Evolutionary conservation across 1,284 basidiomycete species (phyloP).

Genomic region (Rhodotorula mucilaginosa): DNA sequence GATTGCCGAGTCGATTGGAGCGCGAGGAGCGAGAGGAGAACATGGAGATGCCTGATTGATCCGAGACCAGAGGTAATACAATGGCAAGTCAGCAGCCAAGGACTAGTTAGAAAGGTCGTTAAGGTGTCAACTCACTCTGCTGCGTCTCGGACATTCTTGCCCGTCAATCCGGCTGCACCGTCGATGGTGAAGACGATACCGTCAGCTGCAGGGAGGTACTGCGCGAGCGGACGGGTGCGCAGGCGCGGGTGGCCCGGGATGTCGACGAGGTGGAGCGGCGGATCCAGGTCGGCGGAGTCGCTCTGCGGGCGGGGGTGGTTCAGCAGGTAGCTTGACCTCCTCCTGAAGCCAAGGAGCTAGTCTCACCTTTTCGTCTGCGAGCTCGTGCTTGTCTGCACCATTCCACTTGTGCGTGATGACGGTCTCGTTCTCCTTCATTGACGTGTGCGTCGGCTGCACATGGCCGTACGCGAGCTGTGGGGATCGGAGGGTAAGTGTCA

Average conservation of each 20-base stretch:
- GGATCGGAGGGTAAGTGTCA: too few relatives aligned
- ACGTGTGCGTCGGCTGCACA: conserved; percentile 38
- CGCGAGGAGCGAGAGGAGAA: conserved; percentile 41
- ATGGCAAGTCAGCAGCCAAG: too few relatives aligned
- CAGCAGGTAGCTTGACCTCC: not conserved
- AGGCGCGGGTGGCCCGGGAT: conserved; percentile 43
- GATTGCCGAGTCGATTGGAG: conserved; percentile 16
- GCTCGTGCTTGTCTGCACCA: not conserved
- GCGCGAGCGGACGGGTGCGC: conserved; percentile 42
- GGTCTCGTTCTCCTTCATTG: conserved; percentile 42
- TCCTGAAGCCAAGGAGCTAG: not conserved
- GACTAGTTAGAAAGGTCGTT: too few relatives aligned
- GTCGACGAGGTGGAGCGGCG: conserved; percentile 40
- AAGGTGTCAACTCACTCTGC: conserved; percentile 30
- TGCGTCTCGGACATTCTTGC: conserved; percentile 40
- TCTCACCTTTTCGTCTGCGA: conserved; percentile 1
- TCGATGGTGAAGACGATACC: conserved; percentile 43
- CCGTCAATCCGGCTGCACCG: conserved; percentile 28
- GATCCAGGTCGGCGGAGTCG: not conserved
- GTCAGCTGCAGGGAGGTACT: conserved; percentile 40
- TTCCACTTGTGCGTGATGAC: conserved; percentile 27
- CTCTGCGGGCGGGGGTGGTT: not conserved
- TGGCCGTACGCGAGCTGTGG: conserved; percentile 39
- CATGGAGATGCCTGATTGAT: conserved; percentile 37
- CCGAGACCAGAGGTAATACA: too few relatives aligned